Evolutionary conservation across 345 rosid species (phyloP), one percentile per base, ranked within the genome.

Genomic region (Pistacia atlantica): DNA sequence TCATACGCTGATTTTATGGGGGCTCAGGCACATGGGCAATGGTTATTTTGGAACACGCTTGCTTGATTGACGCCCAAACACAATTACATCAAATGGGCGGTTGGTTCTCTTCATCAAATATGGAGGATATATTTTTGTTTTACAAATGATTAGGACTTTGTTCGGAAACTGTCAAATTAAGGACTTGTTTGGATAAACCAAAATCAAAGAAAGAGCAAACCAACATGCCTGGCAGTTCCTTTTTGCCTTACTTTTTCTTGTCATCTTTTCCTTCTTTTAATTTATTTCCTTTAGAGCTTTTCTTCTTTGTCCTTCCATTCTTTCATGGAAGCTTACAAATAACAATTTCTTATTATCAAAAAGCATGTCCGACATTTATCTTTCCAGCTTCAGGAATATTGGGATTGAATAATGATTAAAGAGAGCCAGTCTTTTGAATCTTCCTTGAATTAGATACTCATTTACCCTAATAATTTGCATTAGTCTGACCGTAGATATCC

Each of bases 51-150:
- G 13, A 73, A 76, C 91, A 86, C 86, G 84, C 89, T 80, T 78
- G 86, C 89, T 84, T 84, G 88, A 84, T 88, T 83, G 73, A 68
- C 86, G 88, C 74, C 83, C 82, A 66, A 74, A 65, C 77, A 62
- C 49, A 71, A 77, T 75, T 67, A 35, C 78, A 56, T 62, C 78
- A 84, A 70, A 65, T 78, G 81, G 81, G 79, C 76, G 71, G 83
- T 35, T 54, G 67, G 71, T 58, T 59, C 56, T 59, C 66, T 9
- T 45, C 8, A 57, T 52, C 20, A 57, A 71, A 11, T 45, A 45
- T 11, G 18, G n/a, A 49, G 54, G 33, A 31, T 62, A 42, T 18
- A 31, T 48, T 20, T 61, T 72, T 72, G 76, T 73, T 73, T 42
- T 10, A 73, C 12, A 17, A 45, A 45, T n/a, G 54, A 42, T 42